Evolutionary conservation across 805 yeast genomes (phyloP).

Genomic region (Yarrowia deformans): DNA sequence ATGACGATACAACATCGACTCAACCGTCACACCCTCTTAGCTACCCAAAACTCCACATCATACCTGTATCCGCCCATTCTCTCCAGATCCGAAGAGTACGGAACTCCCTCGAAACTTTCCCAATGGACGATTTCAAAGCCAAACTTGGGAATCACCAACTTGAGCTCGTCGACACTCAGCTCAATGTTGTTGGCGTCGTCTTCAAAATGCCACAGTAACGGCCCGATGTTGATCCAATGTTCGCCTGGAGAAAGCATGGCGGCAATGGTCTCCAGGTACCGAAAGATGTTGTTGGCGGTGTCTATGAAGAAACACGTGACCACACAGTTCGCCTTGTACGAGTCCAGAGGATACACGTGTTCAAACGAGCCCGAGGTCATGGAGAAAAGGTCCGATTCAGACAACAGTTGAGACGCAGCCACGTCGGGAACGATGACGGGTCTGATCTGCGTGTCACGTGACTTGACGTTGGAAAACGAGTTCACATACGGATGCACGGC

Average conservation of each 20-base stretch:
- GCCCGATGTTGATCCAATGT: conserved; percentile 90
- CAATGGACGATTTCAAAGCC: conserved; percentile 61
- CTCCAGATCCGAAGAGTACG: conserved; percentile 60
- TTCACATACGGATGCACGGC: conserved; percentile 58
- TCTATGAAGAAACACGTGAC: conserved; percentile 78
- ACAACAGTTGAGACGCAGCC: conserved; percentile 41
- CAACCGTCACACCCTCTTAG: conserved; percentile 52
- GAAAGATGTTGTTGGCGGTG: conserved; percentile 86
- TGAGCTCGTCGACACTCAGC: conserved; percentile 73
- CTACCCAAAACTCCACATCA: conserved; percentile 75
- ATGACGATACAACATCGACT: too few species aligned
- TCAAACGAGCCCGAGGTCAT: conserved; percentile 77
- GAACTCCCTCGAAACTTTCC: conserved; percentile 56
- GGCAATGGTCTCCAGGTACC: conserved; percentile 72
- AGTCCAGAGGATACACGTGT: conserved; percentile 58
- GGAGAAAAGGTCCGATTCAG: conserved; percentile 55
- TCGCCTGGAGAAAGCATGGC: conserved; percentile 58
- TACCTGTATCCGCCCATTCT: conserved; percentile 64
- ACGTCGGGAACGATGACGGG: conserved; percentile 53
- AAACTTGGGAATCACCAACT: conserved; percentile 56
- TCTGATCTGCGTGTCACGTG: conserved; percentile 61
- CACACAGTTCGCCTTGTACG: conserved; percentile 52
- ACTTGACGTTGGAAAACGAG: conserved; percentile 69
- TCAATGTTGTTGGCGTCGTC: conserved; percentile 82
- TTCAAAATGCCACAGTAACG: conserved; percentile 68